Evolutionary conservation across 2,329 filamentous ascomycete species (phyloP).

Genomic region (Scedosporium minutisporum): DNA sequence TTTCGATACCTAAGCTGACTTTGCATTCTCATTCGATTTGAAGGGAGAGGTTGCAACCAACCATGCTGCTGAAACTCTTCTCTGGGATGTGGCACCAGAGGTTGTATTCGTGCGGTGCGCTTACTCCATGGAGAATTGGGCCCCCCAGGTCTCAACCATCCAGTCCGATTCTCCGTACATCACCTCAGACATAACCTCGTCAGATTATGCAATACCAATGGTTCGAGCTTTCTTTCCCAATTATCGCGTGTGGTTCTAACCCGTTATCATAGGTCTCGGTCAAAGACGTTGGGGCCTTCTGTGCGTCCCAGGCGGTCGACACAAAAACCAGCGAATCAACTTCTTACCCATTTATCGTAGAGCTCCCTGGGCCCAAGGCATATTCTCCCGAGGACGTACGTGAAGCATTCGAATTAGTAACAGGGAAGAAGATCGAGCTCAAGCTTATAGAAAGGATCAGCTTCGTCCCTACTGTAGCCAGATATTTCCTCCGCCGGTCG

Average conservation of each 20-base stretch:
- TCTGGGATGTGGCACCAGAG: slow-evolving; percentile 13
- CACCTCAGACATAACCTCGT: slow-evolving; percentile 8
- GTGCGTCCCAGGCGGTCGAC: not conserved
- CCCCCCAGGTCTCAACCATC: not conserved
- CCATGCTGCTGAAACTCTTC: slow-evolving; percentile 13
- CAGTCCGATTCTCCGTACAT: not conserved
- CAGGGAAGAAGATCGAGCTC: slow-evolving; percentile 15
- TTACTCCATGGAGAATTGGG: slow-evolving; percentile 14
- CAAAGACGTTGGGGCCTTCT: not conserved
- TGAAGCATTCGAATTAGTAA: slow-evolving; percentile 16
- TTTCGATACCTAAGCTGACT: not conserved
- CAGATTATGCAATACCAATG: slow-evolving; percentile 20
- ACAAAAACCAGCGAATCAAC: not conserved
- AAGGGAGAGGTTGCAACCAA: slow-evolving; percentile 11
- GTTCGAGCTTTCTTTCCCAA: slow-evolving; percentile 10
- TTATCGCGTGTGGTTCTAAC: not conserved
- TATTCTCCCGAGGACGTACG: slow-evolving; percentile 20
- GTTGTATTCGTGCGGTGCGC: slow-evolving; percentile 14
- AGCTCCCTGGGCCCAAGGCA: slow-evolving; percentile 17
- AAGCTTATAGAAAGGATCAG: slow-evolving; percentile 13
- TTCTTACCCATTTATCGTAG: slow-evolving; percentile 12
- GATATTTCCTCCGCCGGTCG: slow-evolving; percentile 13
- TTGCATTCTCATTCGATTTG: not conserved
- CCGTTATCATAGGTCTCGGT: not conserved
- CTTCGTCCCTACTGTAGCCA: slow-evolving; percentile 15